Evolutionary conservation across 345 rosid genomes (phyloP), one percentile per base, ranked within the genome.

Genomic region (Balakata baccata): DNA sequence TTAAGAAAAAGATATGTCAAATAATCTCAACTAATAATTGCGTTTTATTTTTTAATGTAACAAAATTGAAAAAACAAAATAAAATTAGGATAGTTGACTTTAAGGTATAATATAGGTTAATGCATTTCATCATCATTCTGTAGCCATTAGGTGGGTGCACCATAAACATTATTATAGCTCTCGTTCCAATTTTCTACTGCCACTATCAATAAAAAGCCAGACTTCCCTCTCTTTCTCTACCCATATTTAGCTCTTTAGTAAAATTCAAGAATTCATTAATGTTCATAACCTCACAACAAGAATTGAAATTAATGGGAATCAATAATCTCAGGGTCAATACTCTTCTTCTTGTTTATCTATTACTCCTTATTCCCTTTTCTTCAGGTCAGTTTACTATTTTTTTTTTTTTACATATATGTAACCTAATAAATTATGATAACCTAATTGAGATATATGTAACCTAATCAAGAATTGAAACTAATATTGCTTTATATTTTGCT

Each of bases 131-230:
- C 77, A 80, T 83, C 81, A 78, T 79, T 76, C 76, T 78, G 79
- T 71, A 83, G 87, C 79, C 65, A 66, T 63, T 81, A 80, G 78
- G 90, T 83, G 85, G 83, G 82, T 72, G 75, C 84, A 78, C 83
- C 77, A 78, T 69, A 20, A 56, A 75, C 76, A 46, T 61, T 50
- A n/a, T n/a, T n/a, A n/a, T n/a, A 54, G 38, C 43, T 69, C 80
- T 74, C 34, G 2, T 29, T 29, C 34, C 34, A 29, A 29, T 75
- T 37, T 80, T 45, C 71, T 3, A 9, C 75, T 8, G 12, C 77
- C 85, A 38, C 78, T 47, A 25, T 13, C 69, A 66, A 75, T 53
- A 81, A 77, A 77, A 68, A 70, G 68, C 56, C 17, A 11, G 34
- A 64, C 74, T 22, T 64, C 71, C 75, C 66, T 52, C 67, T 78